A percentile compares a stretch with the other conserved stretches of the same genome.
phyloP scores from a whole-genome alignment of 2,329 filamentous ascomycete species.

The Leptodontidium sp. region DNA sequence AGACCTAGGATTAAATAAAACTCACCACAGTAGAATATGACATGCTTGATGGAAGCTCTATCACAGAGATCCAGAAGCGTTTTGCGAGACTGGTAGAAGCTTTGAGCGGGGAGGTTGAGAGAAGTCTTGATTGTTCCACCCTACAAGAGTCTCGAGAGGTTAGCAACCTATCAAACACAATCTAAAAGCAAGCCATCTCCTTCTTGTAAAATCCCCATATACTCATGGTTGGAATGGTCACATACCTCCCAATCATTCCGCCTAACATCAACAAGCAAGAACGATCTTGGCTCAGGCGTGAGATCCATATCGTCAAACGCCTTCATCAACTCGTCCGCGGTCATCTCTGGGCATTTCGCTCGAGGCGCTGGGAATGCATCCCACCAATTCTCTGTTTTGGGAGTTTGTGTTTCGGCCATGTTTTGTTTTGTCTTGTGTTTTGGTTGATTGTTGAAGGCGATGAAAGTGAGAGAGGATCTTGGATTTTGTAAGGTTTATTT shows the following conservation, averaged over 20 bases:
- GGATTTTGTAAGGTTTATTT: not conserved
- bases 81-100: constrained; percentile 59
- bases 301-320: constrained; percentile 52
- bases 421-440: not conserved
- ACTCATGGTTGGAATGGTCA: not conserved
- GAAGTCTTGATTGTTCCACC: constrained; percentile 68
- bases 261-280: constrained; percentile 62
- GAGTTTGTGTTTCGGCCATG: constrained; percentile 27
- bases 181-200: not conserved
- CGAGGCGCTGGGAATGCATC: constrained; percentile 53
- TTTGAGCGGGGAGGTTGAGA: constrained; percentile 65
- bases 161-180: not conserved
- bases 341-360: constrained; percentile 50
- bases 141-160: constrained; percentile 41
- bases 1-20: constrained; percentile 1
- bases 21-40: constrained; percentile 66
- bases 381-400: constrained; percentile 39
- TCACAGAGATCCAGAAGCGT: constrained; percentile 58
- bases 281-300: constrained; percentile 46
- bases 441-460: not conserved
- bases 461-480: not conserved
- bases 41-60: constrained; percentile 55
- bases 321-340: constrained; percentile 51
- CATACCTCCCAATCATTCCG: constrained; percentile 58
- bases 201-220: not conserved